A percentile compares a stretch with the other conserved stretches of the same genome.
Evolutionary conservation across 768 basidiomycete species (phyloP).

Genomic region (Cyclocybe aegerita): DNA sequence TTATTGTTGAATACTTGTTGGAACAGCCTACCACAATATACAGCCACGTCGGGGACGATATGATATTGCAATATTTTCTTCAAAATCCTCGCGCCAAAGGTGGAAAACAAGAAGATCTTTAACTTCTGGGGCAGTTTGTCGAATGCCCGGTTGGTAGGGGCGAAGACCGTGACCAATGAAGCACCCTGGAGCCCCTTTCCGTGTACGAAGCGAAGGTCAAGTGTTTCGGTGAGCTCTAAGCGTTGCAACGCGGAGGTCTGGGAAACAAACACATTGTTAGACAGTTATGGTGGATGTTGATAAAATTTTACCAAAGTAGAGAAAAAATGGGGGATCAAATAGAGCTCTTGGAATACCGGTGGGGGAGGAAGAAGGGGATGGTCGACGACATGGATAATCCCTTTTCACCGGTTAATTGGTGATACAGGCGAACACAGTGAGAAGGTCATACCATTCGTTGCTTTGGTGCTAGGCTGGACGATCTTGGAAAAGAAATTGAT

Average conservation of each 20-base stretch:
- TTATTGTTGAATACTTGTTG: background rate
- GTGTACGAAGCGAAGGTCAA: constrained; percentile 45
- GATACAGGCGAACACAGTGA: background rate
- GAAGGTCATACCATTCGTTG: constrained; percentile 47
- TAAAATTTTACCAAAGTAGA: constrained; percentile 43
- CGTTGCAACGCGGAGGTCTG: constrained; percentile 61
- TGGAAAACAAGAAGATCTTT: constrained; percentile 57
- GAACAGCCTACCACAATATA: constrained; percentile 45
- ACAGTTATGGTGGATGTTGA: background rate
- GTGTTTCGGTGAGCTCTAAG: constrained; percentile 38
- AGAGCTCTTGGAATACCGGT: constrained; percentile 47
- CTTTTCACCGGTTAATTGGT: constrained; percentile 20
- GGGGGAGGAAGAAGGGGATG: constrained; percentile 57
- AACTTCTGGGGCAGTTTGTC: constrained; percentile 48
- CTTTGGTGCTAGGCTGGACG: constrained; percentile 37
- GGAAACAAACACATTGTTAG: background rate
- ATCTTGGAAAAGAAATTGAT: constrained; percentile 53
- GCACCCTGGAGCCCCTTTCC: constrained; percentile 43
- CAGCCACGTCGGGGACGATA: constrained; percentile 45
- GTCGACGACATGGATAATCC: constrained; percentile 52
- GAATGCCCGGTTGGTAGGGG: constrained; percentile 51
- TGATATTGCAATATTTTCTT: constrained; percentile 61
- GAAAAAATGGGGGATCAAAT: constrained; percentile 40
- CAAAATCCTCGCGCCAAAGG: constrained; percentile 49
- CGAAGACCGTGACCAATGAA: constrained; percentile 52